Evolutionary conservation across 345 rosid genomes (phyloP), one percentile per base, ranked within the genome.

Genomic region (Lepidium didymum): DNA sequence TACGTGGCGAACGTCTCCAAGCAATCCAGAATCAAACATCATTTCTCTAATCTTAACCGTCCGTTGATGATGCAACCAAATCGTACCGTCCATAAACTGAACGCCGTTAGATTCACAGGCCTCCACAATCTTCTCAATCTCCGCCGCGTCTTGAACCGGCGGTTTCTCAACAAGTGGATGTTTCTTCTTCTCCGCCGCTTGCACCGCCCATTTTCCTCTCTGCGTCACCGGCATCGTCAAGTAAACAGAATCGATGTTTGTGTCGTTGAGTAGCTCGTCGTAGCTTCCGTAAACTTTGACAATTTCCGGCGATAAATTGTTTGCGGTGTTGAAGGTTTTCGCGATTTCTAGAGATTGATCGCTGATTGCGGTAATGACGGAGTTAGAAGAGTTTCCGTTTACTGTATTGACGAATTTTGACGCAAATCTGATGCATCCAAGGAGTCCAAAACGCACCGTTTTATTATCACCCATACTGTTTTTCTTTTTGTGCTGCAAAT

Each of bases 1-100:
- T 74, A 74, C 78, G 64, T 74, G 78, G 73, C 78, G 69, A 67
- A 70, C 64, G 6, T 67, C 67, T 52, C 91, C 87, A 3, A 86
- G 43, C 52, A 69, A 71, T 61, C 80, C 77, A 50, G 81, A 78
- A 80, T 81, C 78, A 40, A 81, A 74, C 50, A 87, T 58, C 46
- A 64, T 38, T 52, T 84, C 85, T 78, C 70, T 64, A 68, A 90
- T 81, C 70, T 72, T 79, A 21, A 14, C 60, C 62, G 94, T 85
- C 66, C 94, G 76, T 7, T 88, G 87, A 63, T 86, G 88, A 69
- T 90, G 91, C 76, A 87, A 44, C 96, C 91, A 90, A 74, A 84
- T 77, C 40, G 87, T 66, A 14, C 90, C 86, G 62, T 90, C 96
- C 96, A 90, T 87, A 72, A 86, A 86, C 81, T 85, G 90, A 0